Conservation (phyloP, 805 yeast genomes). For the Sugiyamaella americana region DNA sequence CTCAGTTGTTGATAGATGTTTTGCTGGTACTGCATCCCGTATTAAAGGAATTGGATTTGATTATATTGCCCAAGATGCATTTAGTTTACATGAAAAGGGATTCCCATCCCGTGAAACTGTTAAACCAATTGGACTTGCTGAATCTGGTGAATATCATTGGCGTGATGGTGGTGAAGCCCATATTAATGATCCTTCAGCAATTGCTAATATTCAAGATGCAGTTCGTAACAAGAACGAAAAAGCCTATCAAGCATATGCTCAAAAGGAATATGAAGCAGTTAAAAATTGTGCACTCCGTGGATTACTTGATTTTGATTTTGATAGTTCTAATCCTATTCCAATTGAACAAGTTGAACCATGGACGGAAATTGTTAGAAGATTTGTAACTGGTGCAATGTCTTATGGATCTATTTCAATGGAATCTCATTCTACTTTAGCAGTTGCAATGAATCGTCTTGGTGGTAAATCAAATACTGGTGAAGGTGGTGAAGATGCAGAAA, state of each 20-base stretch:
- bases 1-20: slow-evolving; percentile 90
- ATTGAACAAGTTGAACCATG: slow-evolving; percentile 98
- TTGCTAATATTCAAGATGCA: slow-evolving; percentile 96
- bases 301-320: slow-evolving; percentile 82
- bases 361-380: slow-evolving; percentile 97
- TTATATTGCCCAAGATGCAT: slow-evolving; percentile 93
- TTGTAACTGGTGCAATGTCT: slow-evolving; percentile 99
- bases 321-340: slow-evolving; percentile 67
- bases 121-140: slow-evolving; percentile 73
- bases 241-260: slow-evolving; percentile 85
- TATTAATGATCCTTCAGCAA: slow-evolving; percentile 89
- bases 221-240: slow-evolving; percentile 92
- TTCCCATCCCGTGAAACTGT: slow-evolving; percentile 71
- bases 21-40: slow-evolving; percentile 96
- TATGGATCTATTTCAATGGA: slow-evolving; percentile 98
- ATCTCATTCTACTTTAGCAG: slow-evolving; percentile 95
- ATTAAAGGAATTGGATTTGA: slow-evolving; percentile 94
- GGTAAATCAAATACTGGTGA: slow-evolving; percentile 99
- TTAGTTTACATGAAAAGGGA: slow-evolving; percentile 88
- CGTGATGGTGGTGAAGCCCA: slow-evolving; percentile 98
- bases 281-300: slow-evolving; percentile 93
- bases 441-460: slow-evolving; percentile 96
- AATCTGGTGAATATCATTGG: slow-evolving; percentile 97
- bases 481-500: slow-evolving; percentile 97
- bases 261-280: slow-evolving; percentile 86